Evolutionary conservation across 1,139 yeast species (phyloP).

Genomic region (Saccharomyces hybrid): DNA sequence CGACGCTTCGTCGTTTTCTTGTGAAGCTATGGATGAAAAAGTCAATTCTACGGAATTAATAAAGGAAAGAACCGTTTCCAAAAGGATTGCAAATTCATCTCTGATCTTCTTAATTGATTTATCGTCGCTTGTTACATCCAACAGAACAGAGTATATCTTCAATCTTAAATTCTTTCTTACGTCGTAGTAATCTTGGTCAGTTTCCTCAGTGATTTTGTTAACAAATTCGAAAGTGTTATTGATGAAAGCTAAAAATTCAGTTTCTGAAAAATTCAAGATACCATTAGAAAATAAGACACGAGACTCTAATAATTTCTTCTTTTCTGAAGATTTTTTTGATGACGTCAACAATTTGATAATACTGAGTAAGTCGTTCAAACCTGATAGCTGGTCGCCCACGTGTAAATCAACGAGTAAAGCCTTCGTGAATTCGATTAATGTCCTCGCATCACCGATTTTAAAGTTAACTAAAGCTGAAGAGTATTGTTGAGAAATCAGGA

Average conservation of each 20-base stretch:
- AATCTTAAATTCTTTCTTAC: conserved; percentile 45
- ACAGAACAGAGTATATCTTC: conserved; percentile 49
- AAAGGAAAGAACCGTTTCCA: conserved; percentile 34
- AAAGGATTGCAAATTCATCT: conserved; percentile 39
- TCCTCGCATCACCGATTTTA: conserved; percentile 56
- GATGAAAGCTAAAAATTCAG: conserved; percentile 46
- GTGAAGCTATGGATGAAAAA: not conserved
- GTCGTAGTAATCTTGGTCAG: conserved; percentile 40
- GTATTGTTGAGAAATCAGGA: conserved; percentile 75
- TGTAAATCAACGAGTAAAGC: conserved; percentile 61
- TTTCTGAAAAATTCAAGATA: conserved; percentile 42
- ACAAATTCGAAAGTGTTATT: conserved; percentile 48
- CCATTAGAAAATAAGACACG: conserved; percentile 62
- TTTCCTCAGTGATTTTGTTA: conserved; percentile 38
- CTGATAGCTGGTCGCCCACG: conserved; percentile 59
- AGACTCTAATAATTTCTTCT: conserved; percentile 37
- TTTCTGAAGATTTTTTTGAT: conserved; percentile 32
- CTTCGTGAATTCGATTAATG: conserved; percentile 62
- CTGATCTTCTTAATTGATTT: conserved; percentile 33
- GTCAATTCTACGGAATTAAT: conserved; percentile 19
- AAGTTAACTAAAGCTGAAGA: conserved; percentile 46
- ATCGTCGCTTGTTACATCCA: conserved; percentile 39
- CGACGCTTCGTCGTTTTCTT: conserved; percentile 14
- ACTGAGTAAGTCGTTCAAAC: conserved; percentile 48
- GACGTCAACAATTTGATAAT: conserved; percentile 42